phyloP scores from a whole-genome alignment of 2,329 filamentous ascomycete species.

The Fusarium sp. region DNA sequence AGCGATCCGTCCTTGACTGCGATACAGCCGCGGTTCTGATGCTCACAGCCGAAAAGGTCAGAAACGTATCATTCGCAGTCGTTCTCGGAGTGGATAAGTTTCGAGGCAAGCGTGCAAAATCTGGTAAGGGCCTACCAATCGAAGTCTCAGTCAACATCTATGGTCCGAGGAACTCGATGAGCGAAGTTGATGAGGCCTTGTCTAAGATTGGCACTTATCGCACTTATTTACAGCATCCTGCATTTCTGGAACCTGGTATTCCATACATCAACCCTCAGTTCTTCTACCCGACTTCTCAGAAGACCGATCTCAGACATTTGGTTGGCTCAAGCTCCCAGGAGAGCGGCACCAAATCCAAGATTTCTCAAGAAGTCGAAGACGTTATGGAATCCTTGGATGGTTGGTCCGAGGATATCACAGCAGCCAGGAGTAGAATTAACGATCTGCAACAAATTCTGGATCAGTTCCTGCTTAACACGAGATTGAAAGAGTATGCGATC shows the following conservation, averaged over 20 bases:
- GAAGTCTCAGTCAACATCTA: not conserved
- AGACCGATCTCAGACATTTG: not conserved
- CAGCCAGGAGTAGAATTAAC: not conserved
- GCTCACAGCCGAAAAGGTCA: fast-evolving
- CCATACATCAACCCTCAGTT: not conserved
- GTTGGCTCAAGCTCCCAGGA: not conserved
- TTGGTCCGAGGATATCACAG: fast-evolving
- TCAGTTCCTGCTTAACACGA: fast-evolving
- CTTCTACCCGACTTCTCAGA: not conserved
- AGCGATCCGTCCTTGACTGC: not conserved
- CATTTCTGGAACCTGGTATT: not conserved
- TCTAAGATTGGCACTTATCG: not conserved
- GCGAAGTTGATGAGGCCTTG: not conserved
- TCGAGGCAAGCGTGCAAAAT: not conserved
- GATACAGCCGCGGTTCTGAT: not conserved
- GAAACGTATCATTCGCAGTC: not conserved
- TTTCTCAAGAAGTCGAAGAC: not conserved
- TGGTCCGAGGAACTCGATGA: fast-evolving
- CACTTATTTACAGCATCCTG: not conserved
- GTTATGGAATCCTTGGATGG: not conserved
- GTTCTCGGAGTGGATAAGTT: fast-evolving
- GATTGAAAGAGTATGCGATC: not conserved
- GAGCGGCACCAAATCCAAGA: fast-evolving
- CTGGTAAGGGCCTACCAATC: fast-evolving
- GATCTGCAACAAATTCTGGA: not conserved